Evolutionary conservation across 2,329 filamentous ascomycete species (phyloP), one percentile per base, ranked within the genome.

Genomic region (Hypoxylon sp.): DNA sequence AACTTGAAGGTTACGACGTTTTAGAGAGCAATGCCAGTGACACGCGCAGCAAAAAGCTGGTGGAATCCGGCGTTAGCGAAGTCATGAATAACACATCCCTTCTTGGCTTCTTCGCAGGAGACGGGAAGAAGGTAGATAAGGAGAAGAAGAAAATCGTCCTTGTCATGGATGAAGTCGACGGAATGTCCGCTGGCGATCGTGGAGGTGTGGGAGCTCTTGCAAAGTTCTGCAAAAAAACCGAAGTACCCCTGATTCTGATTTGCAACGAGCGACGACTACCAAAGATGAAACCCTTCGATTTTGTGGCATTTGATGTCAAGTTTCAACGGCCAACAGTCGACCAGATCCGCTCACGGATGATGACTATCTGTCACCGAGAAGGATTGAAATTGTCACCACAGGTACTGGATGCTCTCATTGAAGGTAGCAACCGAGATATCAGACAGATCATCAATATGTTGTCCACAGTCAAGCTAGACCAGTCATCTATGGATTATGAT

Each of bases 381-480:
- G 92, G 92, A 11, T 81, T 99, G 69, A 97, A 94, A 80, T 87
- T 99, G 66, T 92, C 94, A 0, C 83, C 90, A 3, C 88, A 89
- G 59, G 95, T 97, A 17, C 88, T 99, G 62, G 95, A 98, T 78
- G 94, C 94, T 17, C 86, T 99, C 50, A 98, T 99, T 65, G 95
- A 98, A 81, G 96, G 96, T 19, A 97, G 92, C 70, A 93, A 95
- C 80, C 94, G 96, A 62, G 96, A 99, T 78, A 99, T 99, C 71
- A 91, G 96, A 42, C 96, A 98, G 80, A 94, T 98, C 68, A 96
- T 99, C 81, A 99, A 99, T 82, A 99, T 99, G 96, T 87, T 99
- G 61, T 93, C 94, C 0, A 97, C 96, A 0, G 92, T 94, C 53
- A 98, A 97, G 79, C 86, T 99, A 4, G 95, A 98, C 74, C 90